Evolutionary conservation across 1,139 yeast species (phyloP), one percentile per base, ranked within the genome.

Genomic region (Yamadazyma taylorii): DNA sequence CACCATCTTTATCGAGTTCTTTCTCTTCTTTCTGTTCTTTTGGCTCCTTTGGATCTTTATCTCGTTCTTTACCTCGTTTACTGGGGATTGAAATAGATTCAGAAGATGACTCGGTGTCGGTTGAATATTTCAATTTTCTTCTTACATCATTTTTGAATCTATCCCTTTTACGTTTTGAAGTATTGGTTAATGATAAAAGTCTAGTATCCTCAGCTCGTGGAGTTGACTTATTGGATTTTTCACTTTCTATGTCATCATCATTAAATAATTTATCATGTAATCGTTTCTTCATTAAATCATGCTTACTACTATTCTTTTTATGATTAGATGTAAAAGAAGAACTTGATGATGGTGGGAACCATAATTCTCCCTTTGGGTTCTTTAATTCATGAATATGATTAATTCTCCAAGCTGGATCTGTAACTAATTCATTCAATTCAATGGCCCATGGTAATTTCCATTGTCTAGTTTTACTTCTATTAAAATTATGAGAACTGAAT

Each of bases 381-480:
- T 61, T 60, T 35, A 86, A 59, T 47, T 81, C 82, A 48, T 73
- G 64, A 80, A 86, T 79, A 51, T 83, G 84, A n/a, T 65, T 58
- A 7, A 72, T 63, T 47, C 90, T 68, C 92, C 95, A 86, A 0
- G 74, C 62, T 17, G 71, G 46, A 54, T 87, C 95, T 35, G 76
- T 71, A 7, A 78, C 61, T 25, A 74, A 57, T 52, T 87, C 96
- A 37, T 77, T 67, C 32, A 82, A 58, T 38, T 81, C 85, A 3
- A 86, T 72, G 30, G 83, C 79, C 95, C 95, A 87, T 4, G 69
- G 35, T 60, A 64, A 60, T 43, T 56, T 57, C 72, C 73, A 66
- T 10, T 51, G 57, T 34, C 50, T 55, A 8, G 17, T 17, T 25
- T 50, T 58, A 22, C 66, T 50, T 36, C 51, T 46, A 10, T 38